phyloP scores from a whole-genome alignment of 129 eudicot genomes.

The Artemisia argyi region DNA sequence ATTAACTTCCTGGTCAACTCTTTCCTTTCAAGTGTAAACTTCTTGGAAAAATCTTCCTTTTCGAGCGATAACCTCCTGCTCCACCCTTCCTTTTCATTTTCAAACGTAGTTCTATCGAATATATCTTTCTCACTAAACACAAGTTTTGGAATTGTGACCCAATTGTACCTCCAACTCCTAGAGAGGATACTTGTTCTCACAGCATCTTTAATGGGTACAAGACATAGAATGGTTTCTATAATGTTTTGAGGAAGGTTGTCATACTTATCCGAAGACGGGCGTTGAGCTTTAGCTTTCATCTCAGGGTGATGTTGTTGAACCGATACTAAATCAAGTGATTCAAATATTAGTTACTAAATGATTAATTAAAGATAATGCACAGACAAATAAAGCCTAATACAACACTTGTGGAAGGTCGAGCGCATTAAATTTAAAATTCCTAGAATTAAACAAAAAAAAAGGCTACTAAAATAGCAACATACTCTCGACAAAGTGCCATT shows the following conservation, averaged over 20 bases:
- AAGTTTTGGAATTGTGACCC: background rate
- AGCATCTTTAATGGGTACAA: background rate
- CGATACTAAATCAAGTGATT: background rate
- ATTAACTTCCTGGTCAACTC: background rate
- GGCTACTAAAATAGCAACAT: too few species aligned
- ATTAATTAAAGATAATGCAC: too few species aligned
- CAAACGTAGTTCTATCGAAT: background rate
- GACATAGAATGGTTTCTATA: slow-evolving; percentile 7
- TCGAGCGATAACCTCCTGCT: too few species aligned
- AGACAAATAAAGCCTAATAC: too few species aligned
- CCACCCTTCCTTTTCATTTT: background rate
- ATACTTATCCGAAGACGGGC: background rate
- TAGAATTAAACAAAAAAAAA: too few species aligned
- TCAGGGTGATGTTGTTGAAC: background rate
- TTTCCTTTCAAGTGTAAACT: background rate
- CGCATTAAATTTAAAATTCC: too few species aligned
- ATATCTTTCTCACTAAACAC: background rate
- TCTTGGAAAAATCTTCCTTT: too few species aligned
- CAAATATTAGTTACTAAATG: too few species aligned
- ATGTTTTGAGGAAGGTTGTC: slow-evolving; percentile 9
- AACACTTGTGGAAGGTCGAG: too few species aligned
- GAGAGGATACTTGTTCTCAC: slow-evolving; percentile 10
- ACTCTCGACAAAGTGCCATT: too few species aligned
- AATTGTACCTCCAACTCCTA: background rate
- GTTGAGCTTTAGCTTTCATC: background rate